Evolutionary conservation across 1,284 basidiomycete species (phyloP), one percentile per base, ranked within the genome.

Genomic region (Leccinum huronense): DNA sequence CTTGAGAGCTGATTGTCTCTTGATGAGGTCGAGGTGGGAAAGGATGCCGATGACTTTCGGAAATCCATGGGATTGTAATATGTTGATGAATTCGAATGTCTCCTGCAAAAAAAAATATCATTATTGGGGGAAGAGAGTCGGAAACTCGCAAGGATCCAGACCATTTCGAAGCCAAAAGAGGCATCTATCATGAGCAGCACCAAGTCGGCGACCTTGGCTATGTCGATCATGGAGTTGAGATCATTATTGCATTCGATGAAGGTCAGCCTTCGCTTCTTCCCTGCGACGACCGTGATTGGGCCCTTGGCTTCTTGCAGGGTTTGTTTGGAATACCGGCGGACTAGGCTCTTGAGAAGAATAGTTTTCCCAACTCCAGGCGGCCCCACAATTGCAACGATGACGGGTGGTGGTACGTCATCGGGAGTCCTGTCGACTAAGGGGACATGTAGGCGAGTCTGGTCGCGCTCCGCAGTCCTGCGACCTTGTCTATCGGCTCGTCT

Each of bases 91-190:
- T 78, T 99, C 97, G 74, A 99, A 99, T 0, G 95, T 97, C 89
- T 99, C 97, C 95, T 97, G 72, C 3, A 48, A 36, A 60, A 10
- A 36, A 19, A 10, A 4, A 57, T 33, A 57, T 61, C 33, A 65
- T 55, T 23, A 53, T 23, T 23, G 63, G 56, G 23, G 19, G 27
- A 54, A 11, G 1, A 45, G 6, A 19, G 2, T 1, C 0, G 3
- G 1, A 3, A 7, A 23, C 38, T 13, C 1, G 10, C 6, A 11
- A 23, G 42, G 27, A 10, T 14, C 71, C 87, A 67, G 68, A 94
- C 94, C 97, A 99, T 99, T 80, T 99, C 97, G 71, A 99, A 97
- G 1, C 97, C 97, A 77, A 97, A 98, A 51, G 93, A 95, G 3
- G 94, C 97, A 73, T 99, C 97, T 70, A 99, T 93, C 94, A 98